Conservation (phyloP, 345 rosid genomes). For the Streptanthus diversifolius region DNA sequence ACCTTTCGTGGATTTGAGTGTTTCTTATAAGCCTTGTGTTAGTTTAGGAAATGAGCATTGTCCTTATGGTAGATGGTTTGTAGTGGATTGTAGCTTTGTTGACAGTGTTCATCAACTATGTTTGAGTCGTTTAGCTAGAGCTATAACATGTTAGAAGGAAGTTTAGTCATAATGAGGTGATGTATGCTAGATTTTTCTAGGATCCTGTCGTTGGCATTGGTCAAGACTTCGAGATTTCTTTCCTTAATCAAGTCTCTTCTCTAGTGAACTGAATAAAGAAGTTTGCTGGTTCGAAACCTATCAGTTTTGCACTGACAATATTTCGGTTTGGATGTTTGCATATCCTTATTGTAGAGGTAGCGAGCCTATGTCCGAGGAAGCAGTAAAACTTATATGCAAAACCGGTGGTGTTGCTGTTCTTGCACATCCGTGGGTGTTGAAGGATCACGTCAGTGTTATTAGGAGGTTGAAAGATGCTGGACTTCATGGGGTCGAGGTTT, state of each 20-base stretch:
- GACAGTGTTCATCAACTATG: not conserved
- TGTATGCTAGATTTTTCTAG: not conserved
- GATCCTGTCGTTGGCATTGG: slow-evolving; percentile 9
- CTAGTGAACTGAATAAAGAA: not conserved
- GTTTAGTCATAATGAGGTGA: not conserved
- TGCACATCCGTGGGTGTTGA: slow-evolving; percentile 98
- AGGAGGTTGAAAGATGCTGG: slow-evolving; percentile 72
- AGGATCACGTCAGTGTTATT: slow-evolving; percentile 61
- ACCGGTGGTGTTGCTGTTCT: slow-evolving; percentile 94
- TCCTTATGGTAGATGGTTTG: not conserved
- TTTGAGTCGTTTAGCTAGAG: not conserved
- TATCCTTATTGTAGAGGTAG: slow-evolving; percentile 55
- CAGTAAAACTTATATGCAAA: slow-evolving; percentile 59
- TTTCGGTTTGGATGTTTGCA: not conserved
- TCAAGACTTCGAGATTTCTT: not conserved
- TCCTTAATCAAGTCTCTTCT: not conserved
- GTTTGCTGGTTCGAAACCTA: not conserved
- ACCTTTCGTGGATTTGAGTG: not conserved
- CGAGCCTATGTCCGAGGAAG: slow-evolving; percentile 80
- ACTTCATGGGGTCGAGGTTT: slow-evolving; percentile 88
- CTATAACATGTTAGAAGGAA: not conserved
- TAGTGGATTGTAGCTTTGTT: not conserved
- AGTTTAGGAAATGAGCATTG: not conserved
- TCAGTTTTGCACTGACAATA: not conserved
- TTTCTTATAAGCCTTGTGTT: not conserved